Base-by-base conservation (phyloP, 345 rosid genomes). In the Bruguiera sexangula region DNA sequence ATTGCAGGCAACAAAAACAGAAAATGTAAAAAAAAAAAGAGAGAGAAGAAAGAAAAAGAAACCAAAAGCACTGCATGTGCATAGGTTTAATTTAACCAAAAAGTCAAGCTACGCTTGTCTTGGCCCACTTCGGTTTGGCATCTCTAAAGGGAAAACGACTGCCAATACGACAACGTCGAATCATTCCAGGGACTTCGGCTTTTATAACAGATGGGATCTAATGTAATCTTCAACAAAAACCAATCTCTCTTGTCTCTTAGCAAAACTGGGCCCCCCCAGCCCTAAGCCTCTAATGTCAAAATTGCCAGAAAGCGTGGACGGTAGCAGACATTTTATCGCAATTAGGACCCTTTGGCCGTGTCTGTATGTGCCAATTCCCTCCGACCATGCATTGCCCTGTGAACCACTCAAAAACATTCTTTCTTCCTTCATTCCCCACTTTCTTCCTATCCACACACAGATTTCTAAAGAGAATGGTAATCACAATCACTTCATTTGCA, bases 301-400 rank as follows among this genome's bases (percentile, higher is more conserved):
- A 21, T 24, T 56, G 31, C 60, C 60, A 56, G 60, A 56, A 9
- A 16, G 6, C 18, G 60, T 9, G 29, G 26, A 8, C 60, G 7
- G 34, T 43, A 59, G 36, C 70, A 34, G 66, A 64, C 76, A 66
- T 65, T 48, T 39, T 55, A 72, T 72, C 66, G 22, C 76, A 59
- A 65, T 66, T 51, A 69, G 43, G 18, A 30, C 53, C 34, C 51
- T 60, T 60, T 73, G 54, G 70, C 43, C n/a, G 39, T 51, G 39
- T 66, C 70, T 34, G 26, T 73, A 36, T 7, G 65, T 34, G 48
- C 60, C 37, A 20, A 19, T 59, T 34, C 53, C 29, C 60, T 24
- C 30, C 60, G 3, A 56, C 11, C 26, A 11, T 56, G 4, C 13
- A 56, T 56, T 56, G 11, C 60, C 24, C 22, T 56, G 15, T 13